phyloP scores from a whole-genome alignment of 768 basidiomycete species.

The Leccinum subgranulosum region DNA sequence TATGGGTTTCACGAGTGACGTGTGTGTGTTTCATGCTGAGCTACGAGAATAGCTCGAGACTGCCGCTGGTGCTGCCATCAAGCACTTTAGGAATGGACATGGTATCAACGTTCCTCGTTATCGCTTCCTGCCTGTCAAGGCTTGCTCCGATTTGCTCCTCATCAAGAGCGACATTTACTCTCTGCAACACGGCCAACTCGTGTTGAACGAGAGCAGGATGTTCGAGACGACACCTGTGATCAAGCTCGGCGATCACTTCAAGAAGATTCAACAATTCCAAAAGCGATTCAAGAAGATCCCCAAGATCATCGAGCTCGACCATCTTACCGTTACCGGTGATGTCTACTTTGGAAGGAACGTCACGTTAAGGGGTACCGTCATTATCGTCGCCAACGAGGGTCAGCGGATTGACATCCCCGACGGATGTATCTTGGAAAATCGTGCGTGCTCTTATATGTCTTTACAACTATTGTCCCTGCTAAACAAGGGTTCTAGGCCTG shows the following conservation, averaged over 20 bases:
- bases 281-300: conserved; percentile 77
- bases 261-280: conserved; percentile 70
- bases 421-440: conserved; percentile 68
- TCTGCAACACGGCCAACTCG: conserved; percentile 64
- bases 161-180: conserved; percentile 72
- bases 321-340: conserved; percentile 69
- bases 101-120: conserved; percentile 73
- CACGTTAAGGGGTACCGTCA: conserved; percentile 64
- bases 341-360: conserved; percentile 66
- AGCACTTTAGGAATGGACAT: conserved; percentile 63
- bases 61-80: conserved; percentile 73
- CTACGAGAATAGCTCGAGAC: conserved; percentile 54
- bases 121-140: conserved; percentile 68
- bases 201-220: conserved; percentile 56
- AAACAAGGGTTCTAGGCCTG: conserved; percentile 40
- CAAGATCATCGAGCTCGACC: conserved; percentile 69
- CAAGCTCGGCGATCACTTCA: conserved; percentile 76
- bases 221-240: conserved; percentile 67
- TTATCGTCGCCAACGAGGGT: conserved; percentile 76
- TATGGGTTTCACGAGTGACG: conserved; percentile 9
- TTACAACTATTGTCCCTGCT: conserved; percentile 8
- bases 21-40: not conserved
- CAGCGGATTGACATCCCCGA: conserved; percentile 74
- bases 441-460: conserved; percentile 30
- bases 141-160: conserved; percentile 60